phyloP scores from a whole-genome alignment of 2,329 filamentous ascomycete species.

The Ascochyta pisi region DNA sequence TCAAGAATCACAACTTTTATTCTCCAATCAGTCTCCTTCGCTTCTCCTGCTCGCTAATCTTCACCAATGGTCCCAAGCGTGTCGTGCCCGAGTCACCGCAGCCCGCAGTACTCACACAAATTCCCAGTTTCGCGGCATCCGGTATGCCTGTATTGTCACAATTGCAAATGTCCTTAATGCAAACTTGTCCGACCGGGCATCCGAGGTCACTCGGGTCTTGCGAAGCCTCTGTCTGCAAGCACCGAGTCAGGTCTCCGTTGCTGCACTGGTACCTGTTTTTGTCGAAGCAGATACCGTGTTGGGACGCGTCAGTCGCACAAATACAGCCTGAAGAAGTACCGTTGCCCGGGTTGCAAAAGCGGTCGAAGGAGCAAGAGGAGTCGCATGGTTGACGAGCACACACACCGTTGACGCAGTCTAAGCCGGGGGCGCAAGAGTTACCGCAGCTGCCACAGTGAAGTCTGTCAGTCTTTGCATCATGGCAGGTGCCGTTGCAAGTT shows the following conservation, averaged over 20 bases:
- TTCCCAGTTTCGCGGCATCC: slow-evolving; percentile 11
- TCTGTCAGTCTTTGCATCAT: slow-evolving; percentile 27
- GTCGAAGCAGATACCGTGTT: slow-evolving; percentile 42
- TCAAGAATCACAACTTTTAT: neutral
- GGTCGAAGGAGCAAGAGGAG: slow-evolving; percentile 34
- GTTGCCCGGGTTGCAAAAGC: slow-evolving; percentile 30
- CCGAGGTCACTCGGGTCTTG: slow-evolving; percentile 4
- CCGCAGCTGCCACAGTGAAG: slow-evolving; percentile 39
- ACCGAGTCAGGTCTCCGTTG: neutral
- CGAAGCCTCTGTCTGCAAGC: slow-evolving; percentile 6
- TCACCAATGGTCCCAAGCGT: slow-evolving; percentile 22
- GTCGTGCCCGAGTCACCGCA: slow-evolving; percentile 25
- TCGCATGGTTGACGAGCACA: slow-evolving; percentile 41
- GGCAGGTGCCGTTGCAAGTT: slow-evolving; percentile 30
- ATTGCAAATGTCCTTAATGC: slow-evolving; percentile 26
- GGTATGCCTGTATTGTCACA: slow-evolving; percentile 17
- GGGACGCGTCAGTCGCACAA: slow-evolving; percentile 33
- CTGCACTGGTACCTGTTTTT: slow-evolving; percentile 23
- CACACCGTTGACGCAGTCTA: slow-evolving; percentile 43
- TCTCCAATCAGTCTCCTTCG: slow-evolving; percentile 6
- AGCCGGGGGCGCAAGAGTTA: slow-evolving; percentile 31
- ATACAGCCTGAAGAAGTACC: slow-evolving; percentile 32
- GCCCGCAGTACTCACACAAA: slow-evolving; percentile 30
- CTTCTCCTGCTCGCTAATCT: slow-evolving; percentile 22
- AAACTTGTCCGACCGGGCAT: slow-evolving; percentile 26